Base-by-base conservation (phyloP, 352 stramenopile species). In the Pythium myriotylum region DNA sequence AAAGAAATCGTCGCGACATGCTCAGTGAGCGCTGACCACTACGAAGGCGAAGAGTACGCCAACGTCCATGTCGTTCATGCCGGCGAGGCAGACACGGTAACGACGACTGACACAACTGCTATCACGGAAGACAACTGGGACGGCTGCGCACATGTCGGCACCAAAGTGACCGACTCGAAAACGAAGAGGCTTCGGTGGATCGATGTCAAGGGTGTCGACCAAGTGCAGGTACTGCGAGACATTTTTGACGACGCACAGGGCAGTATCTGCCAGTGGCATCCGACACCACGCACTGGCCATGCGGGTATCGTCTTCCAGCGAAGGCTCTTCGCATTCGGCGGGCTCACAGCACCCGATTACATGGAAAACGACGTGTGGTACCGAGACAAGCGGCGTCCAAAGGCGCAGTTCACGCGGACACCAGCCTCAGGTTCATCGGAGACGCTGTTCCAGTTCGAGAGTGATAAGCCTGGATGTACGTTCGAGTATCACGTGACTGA, bases 401-500 rank as follows among this genome's bases (percentile, higher is more conserved):
- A 72, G 20, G 77, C 83, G 4, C 71, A 83, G 43, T 79, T 92
- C 42, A 84, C 75, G 16, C 51, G 74, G 29, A 59, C 73, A 23
- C 83, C 83, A 13, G 52, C 64, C 2, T 91, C 71, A 27, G 67
- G 61, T 29, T 84, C 78, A 23, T 85, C 83, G 12, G 74, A 91
- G 32, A 96, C 77, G 13, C 63, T 76, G 20, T 98, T 98, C 56
- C 73, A 65, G 7, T 98, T 98, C 39, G 76, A 84, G 35, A 92
- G 85, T 54, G 90, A 97, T 58, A 87, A 98, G 41, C 66, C 77
- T 1, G 89, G 87, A 27, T 91, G 84, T 45, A 81, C 96, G 27
- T 98, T 98, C 62, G 88, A 98, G 70, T 98, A 98, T 63, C 90
- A 97, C 63, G 68, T 98, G 29, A 74, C 91, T 23, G 81, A 97